These are phyloP conservation scores for Fusarium sp. DNA, from an alignment of 2,329 filamentous ascomycete species.

Conservation along the genomic window DNA sequence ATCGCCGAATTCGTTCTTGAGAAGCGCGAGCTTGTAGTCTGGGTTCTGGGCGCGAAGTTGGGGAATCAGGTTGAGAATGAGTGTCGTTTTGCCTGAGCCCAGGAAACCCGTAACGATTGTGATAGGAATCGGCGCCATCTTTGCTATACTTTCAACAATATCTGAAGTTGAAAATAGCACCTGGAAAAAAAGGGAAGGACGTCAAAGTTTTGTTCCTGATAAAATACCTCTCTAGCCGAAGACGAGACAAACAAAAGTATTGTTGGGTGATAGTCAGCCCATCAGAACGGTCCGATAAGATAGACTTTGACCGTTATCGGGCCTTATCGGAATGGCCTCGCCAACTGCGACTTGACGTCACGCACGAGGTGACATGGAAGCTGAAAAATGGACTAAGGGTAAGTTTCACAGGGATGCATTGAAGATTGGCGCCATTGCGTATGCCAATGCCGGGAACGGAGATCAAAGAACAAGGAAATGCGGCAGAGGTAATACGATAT, in stretches of 20 bases:
- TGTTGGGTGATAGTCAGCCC: slow-evolving; percentile 36
- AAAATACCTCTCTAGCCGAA: slow-evolving; percentile 41
- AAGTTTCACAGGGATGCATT: slow-evolving; percentile 29
- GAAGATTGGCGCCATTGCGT: slow-evolving; percentile 37
- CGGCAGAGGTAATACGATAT: slow-evolving; percentile 12
- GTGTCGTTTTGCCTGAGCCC: slow-evolving; percentile 94
- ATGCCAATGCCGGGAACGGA: slow-evolving; percentile 32
- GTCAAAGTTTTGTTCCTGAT: slow-evolving; percentile 8
- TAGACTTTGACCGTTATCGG: slow-evolving; percentile 38
- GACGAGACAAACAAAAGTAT: slow-evolving; percentile 9
- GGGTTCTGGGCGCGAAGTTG: slow-evolving; percentile 82
- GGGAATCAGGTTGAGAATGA: slow-evolving; percentile 92
- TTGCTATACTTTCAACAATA: slow-evolving; percentile 1
- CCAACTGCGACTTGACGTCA: slow-evolving; percentile 41
- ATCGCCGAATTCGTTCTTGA: slow-evolving; percentile 99
- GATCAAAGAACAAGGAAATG: slow-evolving; percentile 25
- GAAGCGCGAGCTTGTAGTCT: slow-evolving; percentile 86
- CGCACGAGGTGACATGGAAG: background rate
- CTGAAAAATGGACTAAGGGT: slow-evolving; percentile 5
- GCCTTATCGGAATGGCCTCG: slow-evolving; percentile 32
- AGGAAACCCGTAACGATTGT: slow-evolving; percentile 97
- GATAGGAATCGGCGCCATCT: slow-evolving; percentile 81
- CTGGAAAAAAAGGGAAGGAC: background rate
- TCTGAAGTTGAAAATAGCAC: background rate
- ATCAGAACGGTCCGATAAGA: slow-evolving; percentile 41